These are phyloP conservation scores for Epicoccum nigrum DNA, from an alignment of 2,329 filamentous ascomycete genomes.

Conservation along the genomic window DNA sequence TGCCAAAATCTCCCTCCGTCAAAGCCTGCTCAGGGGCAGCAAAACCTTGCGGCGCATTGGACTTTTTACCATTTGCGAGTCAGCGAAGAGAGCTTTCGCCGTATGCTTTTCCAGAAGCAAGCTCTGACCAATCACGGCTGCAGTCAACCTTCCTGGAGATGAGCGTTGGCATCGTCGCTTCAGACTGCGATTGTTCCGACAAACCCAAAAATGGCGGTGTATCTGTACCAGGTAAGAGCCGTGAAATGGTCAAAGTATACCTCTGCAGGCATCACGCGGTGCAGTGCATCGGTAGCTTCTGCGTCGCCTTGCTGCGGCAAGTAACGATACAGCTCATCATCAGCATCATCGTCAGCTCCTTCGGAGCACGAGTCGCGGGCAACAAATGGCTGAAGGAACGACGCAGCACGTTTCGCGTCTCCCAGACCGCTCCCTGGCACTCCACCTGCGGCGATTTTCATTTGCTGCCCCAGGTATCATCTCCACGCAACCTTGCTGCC, in stretches of 20 bases:
- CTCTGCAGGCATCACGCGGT: conserved; percentile 10
- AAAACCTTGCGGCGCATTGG: conserved; percentile 20
- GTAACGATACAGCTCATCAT: conserved; percentile 29
- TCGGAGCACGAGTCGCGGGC: conserved; percentile 72
- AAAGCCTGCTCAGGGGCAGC: conserved; percentile 32
- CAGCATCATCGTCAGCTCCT: conserved; percentile 19
- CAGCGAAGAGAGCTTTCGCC: conserved; percentile 31
- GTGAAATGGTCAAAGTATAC: conserved; percentile 5
- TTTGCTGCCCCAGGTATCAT: conserved; percentile 40
- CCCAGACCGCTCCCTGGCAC: conserved; percentile 23
- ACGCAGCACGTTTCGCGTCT: conserved; percentile 37
- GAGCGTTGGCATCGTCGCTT: conserved; percentile 32
- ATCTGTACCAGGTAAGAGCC: conserved; percentile 13
- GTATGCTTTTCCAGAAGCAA: conserved; percentile 35
- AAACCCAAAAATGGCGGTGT: conserved; percentile 41
- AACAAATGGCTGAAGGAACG: conserved; percentile 45
- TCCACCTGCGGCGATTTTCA: conserved; percentile 32
- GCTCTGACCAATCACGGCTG: conserved; percentile 28
- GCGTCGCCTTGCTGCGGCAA: conserved; percentile 27
- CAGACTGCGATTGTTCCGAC: conserved; percentile 35
- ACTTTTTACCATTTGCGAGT: conserved; percentile 34
- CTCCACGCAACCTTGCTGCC: conserved; percentile 31
- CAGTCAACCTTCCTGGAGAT: conserved; percentile 20
- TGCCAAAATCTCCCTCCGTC: conserved; percentile 11
- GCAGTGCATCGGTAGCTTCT: conserved; percentile 10